A percentile compares a stretch with the other conserved stretches of the same genome.
Evolutionary conservation across 306 rosid genomes (phyloP).

Genomic region (Quercus dentata): DNA sequence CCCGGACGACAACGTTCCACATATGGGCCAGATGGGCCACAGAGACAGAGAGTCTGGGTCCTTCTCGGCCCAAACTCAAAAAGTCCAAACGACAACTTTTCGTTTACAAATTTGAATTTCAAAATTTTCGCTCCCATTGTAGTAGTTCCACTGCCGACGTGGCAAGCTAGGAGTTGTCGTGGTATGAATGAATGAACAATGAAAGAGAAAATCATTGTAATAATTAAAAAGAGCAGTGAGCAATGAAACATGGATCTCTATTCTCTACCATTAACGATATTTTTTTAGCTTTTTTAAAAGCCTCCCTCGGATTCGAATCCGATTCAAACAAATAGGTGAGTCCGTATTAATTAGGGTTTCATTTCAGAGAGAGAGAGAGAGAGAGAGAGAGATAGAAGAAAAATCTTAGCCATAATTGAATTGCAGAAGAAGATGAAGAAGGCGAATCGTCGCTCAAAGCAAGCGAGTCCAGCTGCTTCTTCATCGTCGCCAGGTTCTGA

Average conservation of each 20-base stretch:
- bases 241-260: background rate
- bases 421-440: constrained; percentile 49
- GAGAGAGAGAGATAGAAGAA: no score
- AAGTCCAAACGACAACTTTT: background rate
- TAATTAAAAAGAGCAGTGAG: background rate
- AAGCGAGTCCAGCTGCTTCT: constrained; percentile 37
- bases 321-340: background rate
- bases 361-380: no score
- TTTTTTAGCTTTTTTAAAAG: background rate
- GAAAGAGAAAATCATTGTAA: background rate
- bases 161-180: background rate
- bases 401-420: background rate
- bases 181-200: no score
- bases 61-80: background rate
- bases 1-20: no score
- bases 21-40: no score
- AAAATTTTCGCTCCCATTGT: constrained; percentile 42
- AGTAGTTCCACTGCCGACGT: background rate
- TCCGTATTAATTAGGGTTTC: constrained; percentile 9
- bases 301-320: background rate
- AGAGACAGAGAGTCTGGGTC: background rate
- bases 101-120: constrained; percentile 42
- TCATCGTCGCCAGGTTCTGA: constrained; percentile 27
- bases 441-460: constrained; percentile 64
- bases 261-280: background rate